Conservation (phyloP, 73 alveolate species). For the Tetrahymena thermophila region DNA sequence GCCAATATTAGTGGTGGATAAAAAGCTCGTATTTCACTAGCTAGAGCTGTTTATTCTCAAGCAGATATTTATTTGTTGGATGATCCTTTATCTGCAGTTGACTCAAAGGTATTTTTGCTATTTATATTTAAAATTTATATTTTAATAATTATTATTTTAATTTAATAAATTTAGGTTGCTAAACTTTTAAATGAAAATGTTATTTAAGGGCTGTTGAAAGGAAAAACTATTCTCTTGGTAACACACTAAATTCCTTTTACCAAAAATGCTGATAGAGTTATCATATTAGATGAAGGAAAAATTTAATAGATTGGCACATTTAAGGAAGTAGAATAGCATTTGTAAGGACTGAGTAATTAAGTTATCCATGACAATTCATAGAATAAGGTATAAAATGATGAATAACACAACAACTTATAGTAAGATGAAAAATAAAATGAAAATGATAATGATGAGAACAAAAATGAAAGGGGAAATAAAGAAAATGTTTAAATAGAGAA, state of each 20-base stretch:
- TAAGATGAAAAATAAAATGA: not conserved
- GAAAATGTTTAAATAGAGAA: no score
- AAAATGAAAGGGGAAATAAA: not conserved
- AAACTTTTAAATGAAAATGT: not conserved
- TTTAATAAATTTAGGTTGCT: slow-evolving; percentile 14
- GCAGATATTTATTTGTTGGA: slow-evolving; percentile 50
- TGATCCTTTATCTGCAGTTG: slow-evolving; percentile 61
- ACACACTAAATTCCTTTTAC: slow-evolving; percentile 25
- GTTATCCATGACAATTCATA: no score
- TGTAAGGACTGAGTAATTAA: not conserved
- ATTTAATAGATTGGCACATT: not conserved
- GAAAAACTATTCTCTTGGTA: not conserved
- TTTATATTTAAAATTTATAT: not conserved
- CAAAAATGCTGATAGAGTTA: not conserved
- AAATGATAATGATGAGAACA: no score
- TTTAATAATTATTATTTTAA: not conserved
- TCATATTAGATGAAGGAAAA: not conserved
- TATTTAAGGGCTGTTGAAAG: not conserved
- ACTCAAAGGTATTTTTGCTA: slow-evolving; percentile 43
- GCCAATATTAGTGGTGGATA: slow-evolving; percentile 69
- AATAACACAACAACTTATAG: no score
- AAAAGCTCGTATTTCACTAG: slow-evolving; percentile 70
- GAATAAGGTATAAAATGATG: no score
- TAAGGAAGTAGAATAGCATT: not conserved
- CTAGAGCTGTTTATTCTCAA: slow-evolving; percentile 72